phyloP scores from a whole-genome alignment of 1,139 yeast species.

The Candida mesenterica region DNA sequence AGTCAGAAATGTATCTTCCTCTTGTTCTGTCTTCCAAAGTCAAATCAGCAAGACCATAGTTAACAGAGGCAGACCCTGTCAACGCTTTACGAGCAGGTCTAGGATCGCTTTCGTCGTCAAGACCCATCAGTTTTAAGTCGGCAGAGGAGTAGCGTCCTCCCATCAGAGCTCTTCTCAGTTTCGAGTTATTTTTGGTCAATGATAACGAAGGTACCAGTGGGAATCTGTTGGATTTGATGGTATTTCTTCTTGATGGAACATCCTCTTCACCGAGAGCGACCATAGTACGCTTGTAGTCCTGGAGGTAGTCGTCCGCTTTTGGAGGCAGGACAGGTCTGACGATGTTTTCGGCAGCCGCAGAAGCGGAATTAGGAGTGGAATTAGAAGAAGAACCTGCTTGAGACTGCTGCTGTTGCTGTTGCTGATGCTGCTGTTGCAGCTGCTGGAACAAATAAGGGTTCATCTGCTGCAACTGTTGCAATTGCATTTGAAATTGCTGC shows the following conservation, averaged over 20 bases:
- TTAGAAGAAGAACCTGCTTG: no score
- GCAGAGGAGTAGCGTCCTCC: conserved; percentile 3
- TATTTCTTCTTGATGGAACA: conserved; percentile 32
- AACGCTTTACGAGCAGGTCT: conserved; percentile 1
- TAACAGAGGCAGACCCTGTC: conserved; percentile 10
- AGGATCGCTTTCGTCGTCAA: neutral
- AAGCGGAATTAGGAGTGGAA: conserved; percentile 1
- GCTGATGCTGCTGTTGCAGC: conserved; percentile 12
- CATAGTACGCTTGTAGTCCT: conserved; percentile 7
- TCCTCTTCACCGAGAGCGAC: conserved; percentile 15
- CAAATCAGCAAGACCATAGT: conserved; percentile 17
- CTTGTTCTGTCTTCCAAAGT: conserved; percentile 14
- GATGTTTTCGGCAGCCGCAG: neutral
- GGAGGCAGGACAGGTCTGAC: conserved; percentile 2
- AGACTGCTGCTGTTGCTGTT: conserved; percentile 2
- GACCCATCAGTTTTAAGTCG: neutral
- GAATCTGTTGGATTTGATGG: conserved; percentile 36
- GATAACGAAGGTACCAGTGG: conserved; percentile 36
- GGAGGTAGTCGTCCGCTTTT: conserved; percentile 7
- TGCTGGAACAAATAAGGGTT: conserved; percentile 11
- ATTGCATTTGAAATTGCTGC: conserved; percentile 11
- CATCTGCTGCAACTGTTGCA: conserved; percentile 13
- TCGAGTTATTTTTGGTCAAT: conserved; percentile 14
- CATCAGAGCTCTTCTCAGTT: conserved; percentile 7
- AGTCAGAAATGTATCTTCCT: conserved; percentile 34